Evolutionary conservation across 495 filamentous ascomycete genomes (phyloP).

Genomic region (Friedmanniomyces endolithicus): DNA sequence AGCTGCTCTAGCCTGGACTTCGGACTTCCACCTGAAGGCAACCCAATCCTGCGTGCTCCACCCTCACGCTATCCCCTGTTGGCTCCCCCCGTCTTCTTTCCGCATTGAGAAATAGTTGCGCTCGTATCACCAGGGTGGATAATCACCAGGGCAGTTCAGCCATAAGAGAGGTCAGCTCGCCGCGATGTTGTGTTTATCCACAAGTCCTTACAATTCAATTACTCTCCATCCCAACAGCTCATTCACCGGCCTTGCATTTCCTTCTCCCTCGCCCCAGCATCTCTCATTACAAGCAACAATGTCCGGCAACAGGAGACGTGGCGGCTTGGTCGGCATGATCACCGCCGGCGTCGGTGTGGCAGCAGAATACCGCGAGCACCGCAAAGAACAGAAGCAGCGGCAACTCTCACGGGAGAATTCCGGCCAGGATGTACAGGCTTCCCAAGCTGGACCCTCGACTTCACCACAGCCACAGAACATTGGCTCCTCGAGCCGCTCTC

Average conservation of each 20-base stretch:
- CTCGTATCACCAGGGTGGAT: neutral
- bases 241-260: neutral
- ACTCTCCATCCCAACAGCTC: neutral
- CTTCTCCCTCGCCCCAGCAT: neutral
- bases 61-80: neutral
- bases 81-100: neutral
- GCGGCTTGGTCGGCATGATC: slow-evolving; percentile 22
- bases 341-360: slow-evolving; percentile 40
- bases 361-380: slow-evolving; percentile 32
- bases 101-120: neutral
- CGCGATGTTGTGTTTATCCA: neutral
- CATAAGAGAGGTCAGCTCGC: neutral
- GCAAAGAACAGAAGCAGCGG: slow-evolving; percentile 32
- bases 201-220: no score
- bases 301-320: neutral
- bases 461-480: neutral
- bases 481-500: neutral
- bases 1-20: no score
- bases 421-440: neutral
- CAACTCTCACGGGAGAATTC: slow-evolving; percentile 22
- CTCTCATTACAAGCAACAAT: neutral
- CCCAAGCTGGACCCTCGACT: neutral
- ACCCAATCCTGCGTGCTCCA: no score
- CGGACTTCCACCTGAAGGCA: no score
- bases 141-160: no score